Evolutionary conservation across 495 filamentous ascomycete genomes (phyloP).

Genomic region (Echria macrotheca): DNA sequence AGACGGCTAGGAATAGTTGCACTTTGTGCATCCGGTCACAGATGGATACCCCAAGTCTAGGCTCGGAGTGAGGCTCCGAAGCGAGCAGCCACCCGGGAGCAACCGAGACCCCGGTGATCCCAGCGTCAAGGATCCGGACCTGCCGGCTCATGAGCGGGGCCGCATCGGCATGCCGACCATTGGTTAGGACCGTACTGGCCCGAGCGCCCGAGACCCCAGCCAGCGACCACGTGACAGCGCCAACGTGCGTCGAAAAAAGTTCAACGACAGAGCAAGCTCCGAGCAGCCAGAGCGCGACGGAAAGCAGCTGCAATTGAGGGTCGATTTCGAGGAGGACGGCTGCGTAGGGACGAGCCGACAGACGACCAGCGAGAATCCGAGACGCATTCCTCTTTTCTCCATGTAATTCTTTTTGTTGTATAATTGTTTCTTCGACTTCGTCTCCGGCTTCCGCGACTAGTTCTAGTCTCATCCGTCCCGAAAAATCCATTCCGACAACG

Average conservation of each 20-base stretch:
- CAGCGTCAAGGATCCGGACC: background rate
- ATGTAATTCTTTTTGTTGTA: background rate
- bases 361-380: background rate
- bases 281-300: background rate
- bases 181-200: background rate
- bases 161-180: background rate
- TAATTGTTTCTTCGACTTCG: background rate
- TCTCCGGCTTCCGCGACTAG: background rate
- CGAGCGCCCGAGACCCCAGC: background rate
- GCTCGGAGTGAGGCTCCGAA: too few species aligned
- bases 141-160: background rate
- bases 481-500: background rate
- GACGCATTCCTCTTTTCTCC: background rate
- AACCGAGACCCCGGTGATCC: too few species aligned
- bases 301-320: constrained; percentile 7
- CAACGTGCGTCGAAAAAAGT: constrained; percentile 8
- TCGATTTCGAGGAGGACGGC: constrained; percentile 12
- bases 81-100: too few species aligned
- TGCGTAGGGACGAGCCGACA: constrained; percentile 7
- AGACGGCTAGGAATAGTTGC: too few species aligned
- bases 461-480: background rate
- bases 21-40: background rate
- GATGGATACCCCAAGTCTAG: too few species aligned
- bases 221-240: constrained; percentile 6
- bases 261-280: constrained; percentile 7